phyloP scores from a whole-genome alignment of 116 monocot species.

The Papilionanthe hybrid region DNA sequence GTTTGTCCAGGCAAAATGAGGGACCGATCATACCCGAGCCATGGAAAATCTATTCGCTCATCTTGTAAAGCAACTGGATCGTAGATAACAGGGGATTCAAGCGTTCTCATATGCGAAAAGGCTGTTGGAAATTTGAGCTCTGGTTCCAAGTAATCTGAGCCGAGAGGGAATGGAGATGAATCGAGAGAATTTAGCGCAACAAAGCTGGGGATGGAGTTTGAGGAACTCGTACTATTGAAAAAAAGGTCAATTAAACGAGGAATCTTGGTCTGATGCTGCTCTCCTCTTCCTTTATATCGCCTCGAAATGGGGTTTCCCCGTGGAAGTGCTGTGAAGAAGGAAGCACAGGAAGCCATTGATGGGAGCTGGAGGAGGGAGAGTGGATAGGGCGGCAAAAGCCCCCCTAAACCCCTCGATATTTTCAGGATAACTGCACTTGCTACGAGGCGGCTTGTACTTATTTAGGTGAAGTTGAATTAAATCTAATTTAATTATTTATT shows the following conservation, averaged over 20 bases:
- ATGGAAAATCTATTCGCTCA: constrained; percentile 8
- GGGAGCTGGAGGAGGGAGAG: neutral
- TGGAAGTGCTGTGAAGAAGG: constrained; percentile 14
- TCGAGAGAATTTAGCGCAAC: constrained; percentile 23
- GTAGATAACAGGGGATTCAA: constrained; percentile 29
- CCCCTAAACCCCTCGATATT: neutral
- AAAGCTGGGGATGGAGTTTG: constrained; percentile 17
- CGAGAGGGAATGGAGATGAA: constrained; percentile 41
- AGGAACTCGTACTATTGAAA: neutral
- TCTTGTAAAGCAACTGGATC: constrained; percentile 11
- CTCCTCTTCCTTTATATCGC: neutral
- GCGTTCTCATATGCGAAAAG: constrained; percentile 32
- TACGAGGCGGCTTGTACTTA: no score
- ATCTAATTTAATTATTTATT: no score
- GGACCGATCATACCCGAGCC: constrained; percentile 3
- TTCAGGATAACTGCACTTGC: no score
- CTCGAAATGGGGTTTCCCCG: constrained; percentile 2
- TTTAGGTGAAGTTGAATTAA: no score
- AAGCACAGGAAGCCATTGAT: constrained; percentile 7
- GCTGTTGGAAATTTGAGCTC: constrained; percentile 31
- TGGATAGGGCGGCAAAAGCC: constrained; percentile 5
- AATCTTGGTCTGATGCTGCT: neutral
- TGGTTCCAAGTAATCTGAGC: constrained; percentile 33
- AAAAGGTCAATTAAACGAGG: neutral
- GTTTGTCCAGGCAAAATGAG: constrained; percentile 17